Conservation (phyloP, 495 filamentous ascomycete species). For the Penicillium dipodomyicola region DNA sequence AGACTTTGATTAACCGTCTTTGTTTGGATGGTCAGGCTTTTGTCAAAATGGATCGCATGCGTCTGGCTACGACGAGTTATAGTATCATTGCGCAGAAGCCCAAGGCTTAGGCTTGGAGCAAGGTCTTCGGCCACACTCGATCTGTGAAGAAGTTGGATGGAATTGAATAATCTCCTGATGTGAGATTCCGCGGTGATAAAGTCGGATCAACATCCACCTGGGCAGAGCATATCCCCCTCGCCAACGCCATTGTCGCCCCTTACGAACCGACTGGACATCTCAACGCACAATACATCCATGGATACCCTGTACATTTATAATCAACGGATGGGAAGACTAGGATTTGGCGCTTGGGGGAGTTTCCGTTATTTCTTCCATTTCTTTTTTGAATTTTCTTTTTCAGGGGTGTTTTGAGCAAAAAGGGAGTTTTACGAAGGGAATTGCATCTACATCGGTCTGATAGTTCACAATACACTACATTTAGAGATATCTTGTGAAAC, state of each 20-base stretch:
- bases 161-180: not conserved
- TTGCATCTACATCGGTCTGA: constrained; percentile 5
- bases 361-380: not conserved
- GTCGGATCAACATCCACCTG: not conserved
- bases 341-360: constrained; percentile 2
- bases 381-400: not conserved
- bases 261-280: constrained; percentile 2
- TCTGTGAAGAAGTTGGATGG: not conserved
- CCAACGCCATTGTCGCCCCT: not conserved
- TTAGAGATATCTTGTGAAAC: not conserved
- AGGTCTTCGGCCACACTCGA: not conserved
- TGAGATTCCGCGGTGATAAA: not conserved
- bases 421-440: constrained; percentile 5
- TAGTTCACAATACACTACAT: not conserved
- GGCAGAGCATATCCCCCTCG: not conserved
- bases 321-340: constrained; percentile 15
- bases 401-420: not conserved
- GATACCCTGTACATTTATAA: constrained; percentile 20
- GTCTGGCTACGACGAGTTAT: constrained; percentile 59
- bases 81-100: constrained; percentile 62
- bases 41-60: constrained; percentile 61
- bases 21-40: constrained; percentile 61
- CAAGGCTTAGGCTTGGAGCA: constrained; percentile 11
- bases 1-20: constrained; percentile 60
- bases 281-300: constrained; percentile 5